Percentiles rank a stretch among this genome's conserved stretches.
phyloP scores from a whole-genome alignment of 2,329 filamentous ascomycete genomes.

The Tolypocladium album region DNA sequence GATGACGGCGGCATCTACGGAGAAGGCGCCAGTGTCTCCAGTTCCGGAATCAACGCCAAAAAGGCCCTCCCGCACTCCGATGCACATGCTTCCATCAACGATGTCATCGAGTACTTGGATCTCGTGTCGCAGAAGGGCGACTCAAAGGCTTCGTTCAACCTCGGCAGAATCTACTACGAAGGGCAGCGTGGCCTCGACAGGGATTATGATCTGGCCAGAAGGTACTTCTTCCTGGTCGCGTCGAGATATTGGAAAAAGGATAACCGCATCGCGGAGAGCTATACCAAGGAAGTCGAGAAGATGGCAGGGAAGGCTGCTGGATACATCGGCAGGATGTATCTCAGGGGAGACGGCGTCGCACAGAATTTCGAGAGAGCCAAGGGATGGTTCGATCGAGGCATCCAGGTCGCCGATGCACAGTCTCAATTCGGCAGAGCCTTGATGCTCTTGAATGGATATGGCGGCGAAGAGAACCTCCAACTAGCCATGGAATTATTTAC shows the following conservation, averaged over 20 bases:
- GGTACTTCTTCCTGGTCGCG: slow-evolving; percentile 72
- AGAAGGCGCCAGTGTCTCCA: slow-evolving; percentile 84
- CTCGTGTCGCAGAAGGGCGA: slow-evolving; percentile 85
- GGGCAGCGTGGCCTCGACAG: slow-evolving; percentile 65
- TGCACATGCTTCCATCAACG: slow-evolving; percentile 76
- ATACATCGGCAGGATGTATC: slow-evolving; percentile 79
- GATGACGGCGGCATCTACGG: slow-evolving; percentile 89
- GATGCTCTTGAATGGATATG: slow-evolving; percentile 73
- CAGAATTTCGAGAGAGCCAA: slow-evolving; percentile 69
- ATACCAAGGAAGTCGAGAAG: slow-evolving; percentile 62
- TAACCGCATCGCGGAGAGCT: slow-evolving; percentile 61
- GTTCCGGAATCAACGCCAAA: slow-evolving; percentile 73
- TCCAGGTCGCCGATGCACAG: slow-evolving; percentile 64
- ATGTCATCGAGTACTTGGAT: slow-evolving; percentile 89
- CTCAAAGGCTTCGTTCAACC: slow-evolving; percentile 73
- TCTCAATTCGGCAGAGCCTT: slow-evolving; percentile 78
- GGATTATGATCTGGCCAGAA: slow-evolving; percentile 63
- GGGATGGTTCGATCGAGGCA: slow-evolving; percentile 75
- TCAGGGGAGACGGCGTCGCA: slow-evolving; percentile 74
- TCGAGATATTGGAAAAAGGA: slow-evolving; percentile 73
- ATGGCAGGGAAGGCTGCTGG: slow-evolving; percentile 75
- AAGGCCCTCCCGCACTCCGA: slow-evolving; percentile 65
- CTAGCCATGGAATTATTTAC: slow-evolving; percentile 69
- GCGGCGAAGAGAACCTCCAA: slow-evolving; percentile 56
- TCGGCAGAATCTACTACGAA: slow-evolving; percentile 82